Evolutionary conservation across 495 filamentous ascomycete genomes (phyloP), one percentile per base, ranked within the genome.

Genomic region (Penicillium salamii): DNA sequence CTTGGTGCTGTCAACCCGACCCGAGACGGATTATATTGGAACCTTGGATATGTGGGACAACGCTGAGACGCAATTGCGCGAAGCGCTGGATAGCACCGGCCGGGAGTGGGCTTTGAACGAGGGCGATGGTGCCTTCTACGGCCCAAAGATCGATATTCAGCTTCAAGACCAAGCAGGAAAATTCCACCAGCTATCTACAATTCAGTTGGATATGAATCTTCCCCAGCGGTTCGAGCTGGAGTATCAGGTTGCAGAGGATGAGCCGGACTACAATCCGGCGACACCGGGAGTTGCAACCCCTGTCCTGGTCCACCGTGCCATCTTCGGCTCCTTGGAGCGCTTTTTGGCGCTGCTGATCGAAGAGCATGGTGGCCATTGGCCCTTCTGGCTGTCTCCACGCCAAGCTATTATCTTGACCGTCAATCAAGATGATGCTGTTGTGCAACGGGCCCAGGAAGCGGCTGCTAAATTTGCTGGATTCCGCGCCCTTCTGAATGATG

Each of bases 181-280:
- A 62, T 87, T 89, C 50, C 91, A 96, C 59, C 91, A 97, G 54
- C 87, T 91, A 13, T 91, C 90, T 12, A 96, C 91, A 4, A 86
- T 96, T 44, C 91, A 97, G 70, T 78, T 97, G 24, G 91, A 97
- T 59, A 95, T 97, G 69, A 92, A 97, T 62, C 76, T 97, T 5
- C 91, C 91, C 1, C 85, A 86, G 55, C 80, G 90, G 11, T 96
- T 97, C 62, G 79, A 76, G 11, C 65, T 97, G 24, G 77, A 82
- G 54, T 97, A 95, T 62, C 66, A 78, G 46, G 73, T 76, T 17
- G 62, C 70, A 3, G 73, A 76, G 42, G 69, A 70, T 9, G 73
- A 76, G 54, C 62, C 67, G 39, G 81, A 87, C 28, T 88, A 91
- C n/a, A 84, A 88, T 3, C 87, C 87, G 0, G 84, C 81, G 33